These are phyloP conservation scores for Syzygium grande DNA, from an alignment of 345 rosid genomes.

Conservation along the genomic window DNA sequence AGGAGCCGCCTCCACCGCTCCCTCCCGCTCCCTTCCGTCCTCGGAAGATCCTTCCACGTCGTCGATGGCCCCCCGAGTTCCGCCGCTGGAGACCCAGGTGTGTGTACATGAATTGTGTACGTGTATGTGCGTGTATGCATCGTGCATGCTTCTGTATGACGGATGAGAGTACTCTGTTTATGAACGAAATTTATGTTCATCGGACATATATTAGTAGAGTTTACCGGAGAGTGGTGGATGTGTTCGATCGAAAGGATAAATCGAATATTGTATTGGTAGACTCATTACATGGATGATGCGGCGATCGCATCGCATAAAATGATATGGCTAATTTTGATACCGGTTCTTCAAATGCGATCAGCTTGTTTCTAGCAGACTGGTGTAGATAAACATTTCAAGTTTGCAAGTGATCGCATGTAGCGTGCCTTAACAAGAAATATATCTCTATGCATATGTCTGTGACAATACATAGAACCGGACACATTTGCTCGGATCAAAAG, in stretches of 20 bases:
- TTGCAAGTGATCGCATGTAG: not conserved
- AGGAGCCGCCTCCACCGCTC: constrained; percentile 58
- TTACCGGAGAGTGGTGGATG: not conserved
- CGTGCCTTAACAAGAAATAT: not conserved
- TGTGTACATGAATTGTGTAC: not conserved
- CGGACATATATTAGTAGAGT: not conserved
- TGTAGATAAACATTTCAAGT: not conserved
- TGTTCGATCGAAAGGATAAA: not conserved
- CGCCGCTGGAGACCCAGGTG: constrained; percentile 81
- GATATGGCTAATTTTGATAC: not conserved
- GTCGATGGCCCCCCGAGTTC: constrained; percentile 87
- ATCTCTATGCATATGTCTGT: not conserved
- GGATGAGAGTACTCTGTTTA: not conserved
- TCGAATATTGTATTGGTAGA: not conserved
- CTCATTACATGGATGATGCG: not conserved
- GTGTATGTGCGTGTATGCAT: not conserved
- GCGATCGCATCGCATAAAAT: not conserved
- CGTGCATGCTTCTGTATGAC: not conserved
- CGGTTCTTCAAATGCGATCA: not conserved
- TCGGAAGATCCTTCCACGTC: constrained; percentile 51
- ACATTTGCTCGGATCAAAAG: not conserved
- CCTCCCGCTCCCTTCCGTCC: constrained; percentile 87
- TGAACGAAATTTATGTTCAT: not conserved
- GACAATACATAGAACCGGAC: not conserved
- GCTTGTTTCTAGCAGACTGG: not conserved